Evolutionary conservation across 2,329 filamentous ascomycete species (phyloP).

Genomic region (Xylaria sp.): DNA sequence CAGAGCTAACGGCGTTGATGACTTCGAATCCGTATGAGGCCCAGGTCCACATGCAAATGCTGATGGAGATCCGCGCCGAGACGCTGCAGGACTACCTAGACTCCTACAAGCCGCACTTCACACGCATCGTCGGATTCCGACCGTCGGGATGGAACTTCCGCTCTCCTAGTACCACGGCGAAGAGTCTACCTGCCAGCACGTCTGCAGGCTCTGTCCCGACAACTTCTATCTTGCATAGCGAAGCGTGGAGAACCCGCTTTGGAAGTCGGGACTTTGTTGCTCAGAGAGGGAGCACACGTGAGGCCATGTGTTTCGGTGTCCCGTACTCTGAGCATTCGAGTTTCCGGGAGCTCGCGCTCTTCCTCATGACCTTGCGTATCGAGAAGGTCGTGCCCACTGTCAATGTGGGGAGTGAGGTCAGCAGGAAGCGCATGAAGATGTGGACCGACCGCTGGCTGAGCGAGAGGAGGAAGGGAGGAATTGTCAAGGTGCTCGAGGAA

Average conservation of each 20-base stretch:
- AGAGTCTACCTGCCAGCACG: slow-evolving; percentile 65
- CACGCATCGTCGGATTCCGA: slow-evolving; percentile 87
- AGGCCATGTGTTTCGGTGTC: slow-evolving; percentile 90
- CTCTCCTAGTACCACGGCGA: slow-evolving; percentile 38
- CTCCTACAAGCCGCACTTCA: slow-evolving; percentile 82
- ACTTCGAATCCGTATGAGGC: slow-evolving; percentile 84
- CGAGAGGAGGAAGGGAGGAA: slow-evolving; percentile 67
- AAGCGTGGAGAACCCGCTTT: slow-evolving; percentile 82
- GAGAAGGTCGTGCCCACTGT: slow-evolving; percentile 94
- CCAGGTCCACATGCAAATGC: slow-evolving; percentile 96
- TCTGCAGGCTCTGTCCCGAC: slow-evolving; percentile 62
- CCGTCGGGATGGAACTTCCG: slow-evolving; percentile 96
- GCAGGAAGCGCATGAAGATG: slow-evolving; percentile 69
- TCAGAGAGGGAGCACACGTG: slow-evolving; percentile 83
- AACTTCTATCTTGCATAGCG: slow-evolving; percentile 63
- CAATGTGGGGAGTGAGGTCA: slow-evolving; percentile 74
- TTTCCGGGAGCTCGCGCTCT: slow-evolving; percentile 93
- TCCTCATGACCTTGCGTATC: slow-evolving; percentile 86
- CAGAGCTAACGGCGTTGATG: slow-evolving; percentile 80
- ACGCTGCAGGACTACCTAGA: slow-evolving; percentile 91
- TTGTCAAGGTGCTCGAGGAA: slow-evolving; percentile 59
- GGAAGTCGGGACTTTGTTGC: slow-evolving; percentile 77
- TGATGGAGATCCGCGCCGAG: slow-evolving; percentile 93
- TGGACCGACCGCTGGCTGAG: slow-evolving; percentile 73
- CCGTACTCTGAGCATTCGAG: slow-evolving; percentile 97